phyloP scores from a whole-genome alignment of 2,329 filamentous ascomycete species.

The Colletotrichum somersetense region DNA sequence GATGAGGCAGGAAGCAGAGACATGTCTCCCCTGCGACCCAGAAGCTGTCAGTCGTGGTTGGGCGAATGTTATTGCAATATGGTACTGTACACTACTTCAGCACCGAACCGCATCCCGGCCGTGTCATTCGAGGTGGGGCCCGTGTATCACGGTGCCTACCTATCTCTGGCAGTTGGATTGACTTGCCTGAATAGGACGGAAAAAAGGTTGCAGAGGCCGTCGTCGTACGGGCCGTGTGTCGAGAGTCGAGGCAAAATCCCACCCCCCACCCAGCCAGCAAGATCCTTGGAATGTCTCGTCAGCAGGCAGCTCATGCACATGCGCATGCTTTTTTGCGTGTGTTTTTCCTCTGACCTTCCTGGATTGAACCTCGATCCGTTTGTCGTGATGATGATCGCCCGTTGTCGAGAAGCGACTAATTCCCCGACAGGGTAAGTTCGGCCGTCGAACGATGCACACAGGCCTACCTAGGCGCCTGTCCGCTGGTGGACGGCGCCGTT shows the following conservation, averaged over 20 bases:
- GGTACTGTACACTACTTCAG: slow-evolving; percentile 7
- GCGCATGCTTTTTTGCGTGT: background rate
- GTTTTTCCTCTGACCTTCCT: slow-evolving; percentile 19
- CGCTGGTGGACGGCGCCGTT: slow-evolving; percentile 3
- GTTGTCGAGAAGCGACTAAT: slow-evolving; percentile 24
- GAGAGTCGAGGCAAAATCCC: background rate
- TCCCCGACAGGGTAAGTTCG: slow-evolving; percentile 18
- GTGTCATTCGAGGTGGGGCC: slow-evolving; percentile 36
- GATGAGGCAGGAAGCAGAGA: slow-evolving; percentile 25
- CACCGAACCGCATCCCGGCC: slow-evolving; percentile 15
- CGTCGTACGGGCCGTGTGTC: slow-evolving; percentile 33
- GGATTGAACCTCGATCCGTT: slow-evolving; percentile 4
- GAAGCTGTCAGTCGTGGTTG: slow-evolving; percentile 4
- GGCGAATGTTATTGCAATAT: slow-evolving; percentile 3
- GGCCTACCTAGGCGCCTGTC: background rate
- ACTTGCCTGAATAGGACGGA: slow-evolving; percentile 37
- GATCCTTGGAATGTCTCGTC: slow-evolving; percentile 12
- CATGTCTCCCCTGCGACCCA: slow-evolving; percentile 30
- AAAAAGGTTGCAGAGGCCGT: slow-evolving; percentile 33
- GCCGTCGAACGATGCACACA: slow-evolving; percentile 22
- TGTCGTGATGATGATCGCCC: slow-evolving; percentile 25
- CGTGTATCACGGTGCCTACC: slow-evolving; percentile 36
- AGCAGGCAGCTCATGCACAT: slow-evolving; percentile 9
- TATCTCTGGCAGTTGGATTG: slow-evolving; percentile 38
- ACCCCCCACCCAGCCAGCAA: background rate